Percentiles rank a stretch among this genome's conserved stretches.
phyloP scores from a whole-genome alignment of 768 basidiomycete genomes.

The Hygrophorus russula region DNA sequence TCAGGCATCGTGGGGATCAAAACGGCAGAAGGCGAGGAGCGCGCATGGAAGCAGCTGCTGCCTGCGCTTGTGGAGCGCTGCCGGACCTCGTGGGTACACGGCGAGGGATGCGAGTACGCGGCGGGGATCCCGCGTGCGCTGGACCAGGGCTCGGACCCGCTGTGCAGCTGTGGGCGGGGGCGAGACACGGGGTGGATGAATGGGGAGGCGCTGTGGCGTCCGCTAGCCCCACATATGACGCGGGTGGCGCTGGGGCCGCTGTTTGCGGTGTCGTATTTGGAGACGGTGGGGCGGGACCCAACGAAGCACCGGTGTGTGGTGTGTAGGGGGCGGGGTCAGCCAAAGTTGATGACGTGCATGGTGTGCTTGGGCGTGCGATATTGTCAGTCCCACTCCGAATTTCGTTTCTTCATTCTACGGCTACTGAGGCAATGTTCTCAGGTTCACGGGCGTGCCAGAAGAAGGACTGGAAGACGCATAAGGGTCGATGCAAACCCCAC shows the following conservation, averaged over 20 bases:
- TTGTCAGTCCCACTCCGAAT: no score
- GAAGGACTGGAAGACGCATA: no score
- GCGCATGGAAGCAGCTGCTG: conserved; percentile 29
- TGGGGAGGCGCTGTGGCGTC: conserved; percentile 14
- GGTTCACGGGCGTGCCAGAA: no score
- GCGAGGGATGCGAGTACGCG: conserved; percentile 25
- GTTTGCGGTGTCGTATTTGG: conserved; percentile 33
- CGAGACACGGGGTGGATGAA: conserved; percentile 21
- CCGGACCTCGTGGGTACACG: conserved; percentile 26
- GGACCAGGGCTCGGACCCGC: conserved; percentile 19
- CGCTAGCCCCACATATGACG: conserved; percentile 23
- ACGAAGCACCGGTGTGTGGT: conserved; percentile 14
- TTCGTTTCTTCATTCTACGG: no score
- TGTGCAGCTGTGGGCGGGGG: conserved; percentile 31
- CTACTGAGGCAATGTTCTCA: no score
- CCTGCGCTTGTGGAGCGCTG: conserved; percentile 29
- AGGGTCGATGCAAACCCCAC: no score
- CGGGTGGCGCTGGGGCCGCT: conserved; percentile 29
- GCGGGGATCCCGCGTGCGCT: conserved; percentile 18
- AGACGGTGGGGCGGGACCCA: conserved; percentile 17
- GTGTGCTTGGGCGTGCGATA: conserved; percentile 21
- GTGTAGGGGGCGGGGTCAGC: conserved; percentile 20
- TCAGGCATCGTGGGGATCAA: not conserved
- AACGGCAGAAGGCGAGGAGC: conserved; percentile 14
- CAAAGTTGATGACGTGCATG: conserved; percentile 15